Percentiles rank a stretch among this genome's conserved stretches.
These are phyloP conservation scores for Nitzschia palea DNA, from an alignment of 108 stramenopile species.

Conservation along the genomic window DNA sequence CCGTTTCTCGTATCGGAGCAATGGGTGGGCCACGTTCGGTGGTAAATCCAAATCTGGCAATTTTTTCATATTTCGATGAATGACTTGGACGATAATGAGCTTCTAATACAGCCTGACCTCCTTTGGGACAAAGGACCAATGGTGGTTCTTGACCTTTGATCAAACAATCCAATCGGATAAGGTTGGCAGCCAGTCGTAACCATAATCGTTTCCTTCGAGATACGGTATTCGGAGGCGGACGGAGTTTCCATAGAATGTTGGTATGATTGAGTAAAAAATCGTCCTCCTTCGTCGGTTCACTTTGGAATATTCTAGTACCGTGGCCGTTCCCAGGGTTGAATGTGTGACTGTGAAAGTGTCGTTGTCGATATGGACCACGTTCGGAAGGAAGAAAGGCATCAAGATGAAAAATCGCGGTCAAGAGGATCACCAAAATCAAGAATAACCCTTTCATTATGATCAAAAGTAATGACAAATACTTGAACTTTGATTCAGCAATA, in stretches of 20 bases:
- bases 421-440: not conserved
- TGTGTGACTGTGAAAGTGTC: not conserved
- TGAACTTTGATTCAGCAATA: too few species aligned
- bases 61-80: constrained; percentile 30
- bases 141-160: constrained; percentile 45
- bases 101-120: constrained; percentile 64
- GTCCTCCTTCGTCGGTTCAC: not conserved
- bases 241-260: constrained; percentile 69
- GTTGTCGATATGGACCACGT: not conserved
- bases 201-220: constrained; percentile 27
- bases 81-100: constrained; percentile 38
- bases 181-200: constrained; percentile 52
- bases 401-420: constrained; percentile 25
- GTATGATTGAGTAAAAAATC: constrained; percentile 36
- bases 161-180: constrained; percentile 48
- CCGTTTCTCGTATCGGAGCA: constrained; percentile 61
- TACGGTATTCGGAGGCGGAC: constrained; percentile 57
- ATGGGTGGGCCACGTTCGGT: constrained; percentile 62
- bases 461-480: too few species aligned
- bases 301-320: too few species aligned
- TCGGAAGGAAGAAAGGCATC: constrained; percentile 42
- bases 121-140: constrained; percentile 59
- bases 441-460: constrained; percentile 6
- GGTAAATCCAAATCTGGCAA: constrained; percentile 79
- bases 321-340: too few species aligned